Percentiles rank a stretch among this genome's conserved stretches.
Conservation (phyloP, 352 stramenopile species). For the Globisporangium canariense region DNA sequence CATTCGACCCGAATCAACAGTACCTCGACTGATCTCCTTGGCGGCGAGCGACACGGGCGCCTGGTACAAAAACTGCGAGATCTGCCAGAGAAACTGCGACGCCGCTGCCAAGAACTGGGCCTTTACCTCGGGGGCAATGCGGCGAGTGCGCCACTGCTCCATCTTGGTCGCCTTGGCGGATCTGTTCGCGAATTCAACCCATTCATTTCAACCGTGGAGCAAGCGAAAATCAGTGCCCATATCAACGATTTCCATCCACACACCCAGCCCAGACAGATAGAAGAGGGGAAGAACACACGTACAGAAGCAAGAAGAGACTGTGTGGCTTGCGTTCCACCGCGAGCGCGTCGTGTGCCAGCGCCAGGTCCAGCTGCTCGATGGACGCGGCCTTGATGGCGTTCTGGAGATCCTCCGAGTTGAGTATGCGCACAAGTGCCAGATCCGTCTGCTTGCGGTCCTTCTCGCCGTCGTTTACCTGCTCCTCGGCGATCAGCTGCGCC, state of each 20-base stretch:
- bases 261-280: background rate
- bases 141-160: conserved; percentile 33
- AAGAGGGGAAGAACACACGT: conserved; percentile 7
- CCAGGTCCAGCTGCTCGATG: conserved; percentile 56
- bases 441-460: conserved; percentile 53
- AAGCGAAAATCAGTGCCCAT: background rate
- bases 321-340: conserved; percentile 47
- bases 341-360: conserved; percentile 48
- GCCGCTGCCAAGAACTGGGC: conserved; percentile 22
- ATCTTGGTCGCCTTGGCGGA: conserved; percentile 54
- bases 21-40: conserved; percentile 61
- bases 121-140: conserved; percentile 18
- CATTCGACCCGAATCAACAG: background rate
- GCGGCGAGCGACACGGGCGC: conserved; percentile 40
- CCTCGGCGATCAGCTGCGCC: conserved; percentile 35
- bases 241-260: background rate
- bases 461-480: conserved; percentile 29
- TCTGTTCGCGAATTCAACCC: conserved; percentile 17
- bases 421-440: conserved; percentile 31
- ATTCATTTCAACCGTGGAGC: background rate
- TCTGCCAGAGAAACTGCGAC: conserved; percentile 35
- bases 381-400: conserved; percentile 44
- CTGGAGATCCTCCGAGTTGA: conserved; percentile 44
- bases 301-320: conserved; percentile 47
- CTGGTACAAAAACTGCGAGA: conserved; percentile 49